Base-by-base conservation (phyloP, 495 filamentous ascomycete genomes). In the Hypoxylon intermedium region DNA sequence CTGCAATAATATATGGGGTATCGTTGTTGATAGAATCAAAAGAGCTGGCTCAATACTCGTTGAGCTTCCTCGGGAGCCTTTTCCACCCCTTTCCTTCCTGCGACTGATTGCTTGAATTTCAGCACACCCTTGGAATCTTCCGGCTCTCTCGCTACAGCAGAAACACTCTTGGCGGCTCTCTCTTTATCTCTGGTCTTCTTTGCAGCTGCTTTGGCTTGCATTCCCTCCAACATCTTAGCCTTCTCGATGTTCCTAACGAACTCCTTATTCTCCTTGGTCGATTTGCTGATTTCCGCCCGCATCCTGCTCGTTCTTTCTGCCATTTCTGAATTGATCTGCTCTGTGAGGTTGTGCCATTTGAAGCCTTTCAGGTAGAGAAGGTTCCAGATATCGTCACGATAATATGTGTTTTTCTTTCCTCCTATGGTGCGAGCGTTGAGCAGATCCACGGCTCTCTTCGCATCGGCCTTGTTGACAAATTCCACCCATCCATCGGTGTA, bases 401-500 rank as follows among this genome's bases (percentile, higher is more conserved):
- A 98, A 74, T 87, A 95, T 9, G 85, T 82, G 3, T 92, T 87
- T 77, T 96, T 97, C 68, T 88, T 89, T 12, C 92, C 94, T 20
- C 92, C 92, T 38, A 97, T 86, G 19, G 82, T 92, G 21, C 81
- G 79, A 21, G 89, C 87, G 72, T 98, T 98, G 28, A 98, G 73
- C 2, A 89, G 82, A 67, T 96, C 92, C n/a, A 88, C 92, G 5
- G 83, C 89, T 7, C 86, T 73, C 68, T 95, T 95, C 2, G 94
- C 95, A 33, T 90, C 87, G 18, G 51, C 56, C 64, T 85, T 86
- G 69, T 89, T 87, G 18, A 82, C 72, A 65, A 96, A 97, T 67
- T 98, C 94, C 13, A 98, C 85, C 94, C 94, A 98, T 1, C 94
- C 94, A 69, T 98, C 95, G 5, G 85, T 87, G 73, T 89, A 98